A percentile compares a stretch with the other conserved stretches of the same genome.
Evolutionary conservation across 352 stramenopile species (phyloP).

Genomic region (Plasmopara halstedii): DNA sequence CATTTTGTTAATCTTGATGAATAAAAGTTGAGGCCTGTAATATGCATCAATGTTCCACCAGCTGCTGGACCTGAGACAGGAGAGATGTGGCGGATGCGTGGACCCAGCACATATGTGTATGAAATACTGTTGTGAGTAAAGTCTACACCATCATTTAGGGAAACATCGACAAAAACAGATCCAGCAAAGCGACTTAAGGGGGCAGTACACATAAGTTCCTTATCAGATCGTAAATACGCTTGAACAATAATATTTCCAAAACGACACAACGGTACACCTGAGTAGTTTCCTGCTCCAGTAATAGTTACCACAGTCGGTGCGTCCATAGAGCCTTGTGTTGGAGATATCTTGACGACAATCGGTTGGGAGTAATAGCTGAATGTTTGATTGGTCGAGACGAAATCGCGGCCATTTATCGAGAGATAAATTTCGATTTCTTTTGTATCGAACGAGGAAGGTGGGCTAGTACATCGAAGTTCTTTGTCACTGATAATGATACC

Average conservation of each 20-base stretch:
- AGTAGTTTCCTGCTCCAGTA: conserved; percentile 29
- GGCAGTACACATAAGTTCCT: conserved; percentile 33
- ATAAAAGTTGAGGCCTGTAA: conserved; percentile 51
- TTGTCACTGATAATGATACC: conserved; percentile 19
- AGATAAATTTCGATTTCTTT: conserved; percentile 29
- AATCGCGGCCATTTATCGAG: conserved; percentile 72
- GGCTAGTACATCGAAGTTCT: conserved; percentile 34
- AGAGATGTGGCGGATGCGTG: conserved; percentile 39
- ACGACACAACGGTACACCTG: conserved; percentile 33
- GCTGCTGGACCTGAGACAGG: conserved; percentile 33
- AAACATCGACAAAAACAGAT: conserved; percentile 53
- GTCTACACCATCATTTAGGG: conserved; percentile 84
- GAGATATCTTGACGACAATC: conserved; percentile 36
- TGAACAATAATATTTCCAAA: conserved; percentile 34
- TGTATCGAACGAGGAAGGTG: conserved; percentile 17
- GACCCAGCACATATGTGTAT: conserved; percentile 51
- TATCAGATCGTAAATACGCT: conserved; percentile 31
- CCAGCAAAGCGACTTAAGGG: conserved; percentile 29
- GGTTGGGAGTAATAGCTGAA: conserved; percentile 49
- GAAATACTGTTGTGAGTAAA: conserved; percentile 62
- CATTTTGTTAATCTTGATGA: conserved; percentile 45
- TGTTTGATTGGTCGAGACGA: conserved; percentile 29
- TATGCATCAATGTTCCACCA: conserved; percentile 48
- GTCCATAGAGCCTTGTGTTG: conserved; percentile 33
- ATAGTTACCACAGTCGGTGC: conserved; percentile 58